Percentiles rank a stretch among this genome's conserved stretches.
Evolutionary conservation across 2,329 filamentous ascomycete species (phyloP).

Genomic region (Capronia coronata): DNA sequence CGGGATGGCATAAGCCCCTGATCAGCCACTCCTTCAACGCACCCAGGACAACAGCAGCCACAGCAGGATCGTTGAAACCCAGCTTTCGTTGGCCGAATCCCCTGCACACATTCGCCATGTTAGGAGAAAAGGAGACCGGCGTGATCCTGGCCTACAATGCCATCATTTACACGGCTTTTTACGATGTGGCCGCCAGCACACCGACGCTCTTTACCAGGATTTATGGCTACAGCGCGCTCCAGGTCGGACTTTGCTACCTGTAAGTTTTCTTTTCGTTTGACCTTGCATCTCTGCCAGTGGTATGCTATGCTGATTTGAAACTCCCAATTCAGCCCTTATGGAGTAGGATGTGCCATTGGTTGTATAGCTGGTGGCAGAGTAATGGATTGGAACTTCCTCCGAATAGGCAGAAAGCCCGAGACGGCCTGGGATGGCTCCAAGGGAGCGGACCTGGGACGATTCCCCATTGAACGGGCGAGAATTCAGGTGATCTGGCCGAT

Average conservation of each 20-base stretch:
- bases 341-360: background rate
- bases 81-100: background rate
- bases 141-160: no score
- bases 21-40: no score
- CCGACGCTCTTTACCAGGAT: constrained; percentile 8
- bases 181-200: constrained; percentile 7
- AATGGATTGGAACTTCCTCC: constrained; percentile 39
- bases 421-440: constrained; percentile 29
- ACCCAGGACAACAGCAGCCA: no score
- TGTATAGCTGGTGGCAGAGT: constrained; percentile 4
- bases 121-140: no score
- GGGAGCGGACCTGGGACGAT: constrained; percentile 30
- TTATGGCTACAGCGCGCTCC: constrained; percentile 6
- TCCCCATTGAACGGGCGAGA: constrained; percentile 42
- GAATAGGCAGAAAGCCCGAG: constrained; percentile 32
- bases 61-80: no score
- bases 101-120: no score
- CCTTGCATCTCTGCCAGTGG: no score
- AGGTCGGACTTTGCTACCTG: constrained; percentile 13
- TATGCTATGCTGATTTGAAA: no score
- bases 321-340: background rate
- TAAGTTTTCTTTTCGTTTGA: constrained; percentile 1
- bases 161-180: constrained; percentile 4
- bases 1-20: no score
- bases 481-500: constrained; percentile 33